Evolutionary conservation across 495 filamentous ascomycete genomes (phyloP), one percentile per base, ranked within the genome.

Genomic region (Penicillium manginii): DNA sequence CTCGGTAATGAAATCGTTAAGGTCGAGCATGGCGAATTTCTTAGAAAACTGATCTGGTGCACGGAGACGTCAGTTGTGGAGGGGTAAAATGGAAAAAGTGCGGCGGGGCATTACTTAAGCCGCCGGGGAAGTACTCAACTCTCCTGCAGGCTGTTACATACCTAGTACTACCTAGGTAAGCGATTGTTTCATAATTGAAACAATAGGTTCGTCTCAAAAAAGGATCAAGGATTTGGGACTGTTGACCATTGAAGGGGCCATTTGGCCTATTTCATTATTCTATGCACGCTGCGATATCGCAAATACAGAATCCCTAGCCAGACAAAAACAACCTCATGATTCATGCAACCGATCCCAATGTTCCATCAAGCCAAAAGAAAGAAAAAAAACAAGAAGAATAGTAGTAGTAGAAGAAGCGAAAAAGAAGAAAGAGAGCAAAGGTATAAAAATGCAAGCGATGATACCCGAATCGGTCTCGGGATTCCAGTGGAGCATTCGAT

Each of bases 1-100:
- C 66, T 96, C 90, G 65, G 81, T 78, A 73, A 98, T 86, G 75
- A 92, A 92, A 66, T 91, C 89, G 62, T 84, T 78, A 50, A 93
- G 78, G 76, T 93, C 91, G 57, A 96, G 81, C 91, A 91, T 91
- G 50, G 60, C 73, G 58, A 52, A 39, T 35, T 19, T 52, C 47
- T 29, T 8, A 8, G 9, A 35, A 40, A 49, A 53, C 33, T 55
- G 18, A 48, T 45, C 31, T 63, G 64, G 55, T 54, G 60, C 55
- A 67, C 35, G 33, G 57, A 47, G 46, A 59, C 50, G 57, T 46
- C 50, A 58, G 42, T 58, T 63, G 58, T 65, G 67, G 64, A 67
- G 67, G 67, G 67, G 64, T 62, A 67, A 67, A 67, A 52, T 60
- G 50, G 58, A 50, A 67, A 64, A 69, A 56, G 58, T 53, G 40